These are phyloP conservation scores for Aquilaria sinensis DNA, from an alignment of 345 rosid species.

Conservation along the genomic window DNA sequence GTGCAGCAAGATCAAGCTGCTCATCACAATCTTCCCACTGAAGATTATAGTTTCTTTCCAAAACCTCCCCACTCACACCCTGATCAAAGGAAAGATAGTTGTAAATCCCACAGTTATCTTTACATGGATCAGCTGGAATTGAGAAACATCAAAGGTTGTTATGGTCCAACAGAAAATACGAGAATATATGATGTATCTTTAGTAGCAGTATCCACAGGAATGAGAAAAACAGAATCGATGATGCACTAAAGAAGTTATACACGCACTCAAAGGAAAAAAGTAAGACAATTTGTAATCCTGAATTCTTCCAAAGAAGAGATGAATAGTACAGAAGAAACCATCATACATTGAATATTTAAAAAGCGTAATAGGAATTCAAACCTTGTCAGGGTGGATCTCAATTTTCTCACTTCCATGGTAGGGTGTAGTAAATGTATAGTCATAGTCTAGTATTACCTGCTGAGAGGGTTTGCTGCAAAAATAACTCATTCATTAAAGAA, in stretches of 20 bases:
- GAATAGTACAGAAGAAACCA: no score
- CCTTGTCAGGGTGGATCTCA: constrained; percentile 41
- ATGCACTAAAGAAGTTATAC: constrained; percentile 1
- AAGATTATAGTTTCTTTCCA: constrained; percentile 25
- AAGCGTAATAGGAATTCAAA: constrained; percentile 14
- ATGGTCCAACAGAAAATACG: neutral
- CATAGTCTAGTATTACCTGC: constrained; percentile 94
- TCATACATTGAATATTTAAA: neutral
- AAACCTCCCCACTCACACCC: constrained; percentile 22
- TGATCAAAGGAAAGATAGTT: constrained; percentile 18
- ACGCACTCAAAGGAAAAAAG: constrained; percentile 6
- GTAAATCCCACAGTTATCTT: neutral
- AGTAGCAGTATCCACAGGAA: neutral
- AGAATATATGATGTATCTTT: no score
- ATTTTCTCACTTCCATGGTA: constrained; percentile 70
- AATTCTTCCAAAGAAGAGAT: neutral
- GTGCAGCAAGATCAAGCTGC: constrained; percentile 63
- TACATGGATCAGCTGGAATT: constrained; percentile 1
- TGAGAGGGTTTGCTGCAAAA: constrained; percentile 79
- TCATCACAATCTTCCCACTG: constrained; percentile 86
- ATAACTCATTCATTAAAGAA: constrained; percentile 12
- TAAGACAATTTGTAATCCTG: no score
- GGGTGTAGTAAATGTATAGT: constrained; percentile 94
- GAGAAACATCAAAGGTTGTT: constrained; percentile 11
- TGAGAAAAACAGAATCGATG: neutral